phyloP scores from a whole-genome alignment of 768 basidiomycete species.

The Pleurotus cornucopiae region DNA sequence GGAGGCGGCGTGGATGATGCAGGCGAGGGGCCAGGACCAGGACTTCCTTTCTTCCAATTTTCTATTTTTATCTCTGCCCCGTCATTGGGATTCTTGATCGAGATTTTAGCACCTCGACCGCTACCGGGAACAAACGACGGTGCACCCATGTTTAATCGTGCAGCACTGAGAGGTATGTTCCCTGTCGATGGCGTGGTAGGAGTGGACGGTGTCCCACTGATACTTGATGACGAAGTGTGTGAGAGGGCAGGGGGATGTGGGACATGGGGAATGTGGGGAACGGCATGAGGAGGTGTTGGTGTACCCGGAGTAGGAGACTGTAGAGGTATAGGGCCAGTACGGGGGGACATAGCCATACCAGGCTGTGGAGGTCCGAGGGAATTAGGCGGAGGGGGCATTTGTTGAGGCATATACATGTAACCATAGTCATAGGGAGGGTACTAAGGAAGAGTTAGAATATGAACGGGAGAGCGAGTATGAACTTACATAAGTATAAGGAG shows the following conservation, averaged over 20 bases:
- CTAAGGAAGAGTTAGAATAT: slow-evolving; percentile 8
- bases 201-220: slow-evolving; percentile 53
- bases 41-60: slow-evolving; percentile 43
- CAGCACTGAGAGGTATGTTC: slow-evolving; percentile 28
- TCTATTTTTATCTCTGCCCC: slow-evolving; percentile 64
- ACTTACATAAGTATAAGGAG: slow-evolving; percentile 55
- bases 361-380: slow-evolving; percentile 43
- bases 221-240: slow-evolving; percentile 40
- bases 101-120: slow-evolving; percentile 37
- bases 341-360: slow-evolving; percentile 66
- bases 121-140: slow-evolving; percentile 61
- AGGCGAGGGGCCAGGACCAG: slow-evolving; percentile 34
- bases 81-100: slow-evolving; percentile 53
- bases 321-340: slow-evolving; percentile 46
- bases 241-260: slow-evolving; percentile 44
- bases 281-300: slow-evolving; percentile 32
- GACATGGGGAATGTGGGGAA: slow-evolving; percentile 38
- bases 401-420: slow-evolving; percentile 5
- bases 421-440: slow-evolving; percentile 1
- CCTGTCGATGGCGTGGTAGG: slow-evolving; percentile 63
- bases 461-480: background rate
- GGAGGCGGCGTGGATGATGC: slow-evolving; percentile 24
- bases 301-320: slow-evolving; percentile 58
- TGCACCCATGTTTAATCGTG: slow-evolving; percentile 60
- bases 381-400: slow-evolving; percentile 35